Conservation (phyloP, 768 basidiomycete genomes). For the Sistotremastrum niveocremeum region DNA sequence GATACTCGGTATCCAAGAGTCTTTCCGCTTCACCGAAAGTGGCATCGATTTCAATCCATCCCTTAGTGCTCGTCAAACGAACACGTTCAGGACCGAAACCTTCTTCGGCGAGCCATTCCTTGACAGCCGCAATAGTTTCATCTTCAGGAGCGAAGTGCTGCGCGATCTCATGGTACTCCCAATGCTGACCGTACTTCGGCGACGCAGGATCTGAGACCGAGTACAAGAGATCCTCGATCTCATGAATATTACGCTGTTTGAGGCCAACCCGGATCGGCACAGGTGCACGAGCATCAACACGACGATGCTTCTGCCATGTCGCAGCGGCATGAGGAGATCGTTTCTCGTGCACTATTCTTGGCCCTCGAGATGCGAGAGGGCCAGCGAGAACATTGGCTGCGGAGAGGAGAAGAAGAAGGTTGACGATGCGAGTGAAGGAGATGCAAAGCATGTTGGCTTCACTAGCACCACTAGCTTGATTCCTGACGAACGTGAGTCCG, state of each 20-base stretch:
- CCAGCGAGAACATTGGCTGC: no score
- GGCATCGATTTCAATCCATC: slow-evolving; percentile 25
- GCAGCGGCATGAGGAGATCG: slow-evolving; percentile 24
- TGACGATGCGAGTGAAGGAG: no score
- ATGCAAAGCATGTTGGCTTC: no score
- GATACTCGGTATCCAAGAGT: slow-evolving; percentile 27
- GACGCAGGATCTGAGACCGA: slow-evolving; percentile 24
- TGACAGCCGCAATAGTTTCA: slow-evolving; percentile 16
- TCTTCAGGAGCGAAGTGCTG: slow-evolving; percentile 18
- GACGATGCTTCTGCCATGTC: background rate
- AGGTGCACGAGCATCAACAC: slow-evolving; percentile 2
- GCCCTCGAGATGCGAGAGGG: no score
- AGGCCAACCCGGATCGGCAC: slow-evolving; percentile 24
- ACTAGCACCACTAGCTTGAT: no score
- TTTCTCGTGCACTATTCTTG: slow-evolving; percentile 19
- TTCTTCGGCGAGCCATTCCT: slow-evolving; percentile 17
- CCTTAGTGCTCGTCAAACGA: slow-evolving; percentile 9
- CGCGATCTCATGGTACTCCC: slow-evolving; percentile 17
- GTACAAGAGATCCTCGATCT: slow-evolving; percentile 17
- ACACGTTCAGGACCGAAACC: slow-evolving; percentile 16
- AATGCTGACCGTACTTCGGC: slow-evolving; percentile 22
- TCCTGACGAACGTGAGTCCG: no score
- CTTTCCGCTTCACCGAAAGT: slow-evolving; percentile 28
- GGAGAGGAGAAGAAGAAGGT: no score
- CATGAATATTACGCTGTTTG: slow-evolving; percentile 20